Evolutionary conservation across 345 rosid genomes (phyloP).

Genomic region (Excoecaria agallocha): DNA sequence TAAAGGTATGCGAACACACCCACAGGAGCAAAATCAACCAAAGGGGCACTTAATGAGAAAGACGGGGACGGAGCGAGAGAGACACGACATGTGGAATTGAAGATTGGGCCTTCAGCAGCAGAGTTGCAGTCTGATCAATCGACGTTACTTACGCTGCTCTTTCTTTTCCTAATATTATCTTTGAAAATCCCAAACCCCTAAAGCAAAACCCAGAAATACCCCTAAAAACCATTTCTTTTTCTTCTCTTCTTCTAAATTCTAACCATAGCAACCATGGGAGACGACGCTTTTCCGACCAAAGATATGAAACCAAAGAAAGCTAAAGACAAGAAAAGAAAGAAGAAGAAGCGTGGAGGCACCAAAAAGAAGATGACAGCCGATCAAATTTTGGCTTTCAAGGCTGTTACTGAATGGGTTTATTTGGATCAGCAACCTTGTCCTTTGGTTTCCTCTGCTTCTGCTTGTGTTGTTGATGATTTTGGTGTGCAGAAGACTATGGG

Average conservation of each 20-base stretch:
- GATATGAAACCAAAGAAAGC: neutral
- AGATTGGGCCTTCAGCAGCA: neutral
- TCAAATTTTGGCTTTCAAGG: slow-evolving; percentile 59
- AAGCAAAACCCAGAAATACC: too few relatives aligned
- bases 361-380: slow-evolving; percentile 72
- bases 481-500: slow-evolving; percentile 45
- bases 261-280: neutral
- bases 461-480: slow-evolving; percentile 50
- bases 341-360: slow-evolving; percentile 70
- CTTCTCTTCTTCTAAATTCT: slow-evolving; percentile 4
- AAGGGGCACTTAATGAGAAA: too few relatives aligned
- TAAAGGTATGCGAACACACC: too few relatives aligned
- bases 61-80: too few relatives aligned
- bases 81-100: neutral
- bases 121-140: neutral
- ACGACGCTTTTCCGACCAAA: neutral
- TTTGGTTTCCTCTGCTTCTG: slow-evolving; percentile 22
- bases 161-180: neutral
- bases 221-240: neutral
- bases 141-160: neutral
- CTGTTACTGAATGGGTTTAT: slow-evolving; percentile 69
- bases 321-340: slow-evolving; percentile 44
- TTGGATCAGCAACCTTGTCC: slow-evolving; percentile 35
- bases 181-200: neutral
- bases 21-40: too few relatives aligned